Evolutionary conservation across 192 early-diverging fungal species (phyloP), one percentile per base, ranked within the genome.

Genomic region (Entrophospora sp.): DNA sequence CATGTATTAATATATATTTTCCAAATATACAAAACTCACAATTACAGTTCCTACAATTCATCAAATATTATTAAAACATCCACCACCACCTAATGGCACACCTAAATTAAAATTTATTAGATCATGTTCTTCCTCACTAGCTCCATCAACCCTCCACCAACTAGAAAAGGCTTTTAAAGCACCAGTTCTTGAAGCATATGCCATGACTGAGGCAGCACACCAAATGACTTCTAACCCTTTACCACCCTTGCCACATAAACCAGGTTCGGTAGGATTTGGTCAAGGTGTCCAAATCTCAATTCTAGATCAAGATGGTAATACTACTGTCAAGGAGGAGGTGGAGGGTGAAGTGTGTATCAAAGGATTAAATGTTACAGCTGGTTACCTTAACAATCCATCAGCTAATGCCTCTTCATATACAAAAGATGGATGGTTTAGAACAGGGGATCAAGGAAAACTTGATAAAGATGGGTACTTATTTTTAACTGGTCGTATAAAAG

Each of bases 171-270:
- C 64, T 22, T 84, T 87, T 56, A 67, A 79, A 9, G 89, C 85
- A 1, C 90, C 89, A 13, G 87, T 93, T 3, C 71, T 93, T 36
- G 89, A 90, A 71, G 90, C 90, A 0, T 90, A 91, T 64, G 88
- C 91, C 20, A 90, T 92, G 89, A 89, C 89, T 4, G 91, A 93
- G 76, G 89, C 90, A n/a, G 71, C 89, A 13, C 91, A 93, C 69
- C 91, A 92, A 75, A 88, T 93, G 81, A 88, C 87, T 55, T 87
- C 89, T 24, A 90, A 91, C 61, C 87, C 84, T 45, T 72, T 91
- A 34, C 88, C 88, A 4, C 83, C 82, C 1, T 74, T 76, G 27
- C 61, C 61, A 45, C 83, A 84, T 75, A 91, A 91, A 72, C 79
- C 89, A 6, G 91, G 90, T 24, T 89, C 88, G 30, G 90, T 91